phyloP scores from a whole-genome alignment of 768 basidiomycete species.

The Russula brevipes region DNA sequence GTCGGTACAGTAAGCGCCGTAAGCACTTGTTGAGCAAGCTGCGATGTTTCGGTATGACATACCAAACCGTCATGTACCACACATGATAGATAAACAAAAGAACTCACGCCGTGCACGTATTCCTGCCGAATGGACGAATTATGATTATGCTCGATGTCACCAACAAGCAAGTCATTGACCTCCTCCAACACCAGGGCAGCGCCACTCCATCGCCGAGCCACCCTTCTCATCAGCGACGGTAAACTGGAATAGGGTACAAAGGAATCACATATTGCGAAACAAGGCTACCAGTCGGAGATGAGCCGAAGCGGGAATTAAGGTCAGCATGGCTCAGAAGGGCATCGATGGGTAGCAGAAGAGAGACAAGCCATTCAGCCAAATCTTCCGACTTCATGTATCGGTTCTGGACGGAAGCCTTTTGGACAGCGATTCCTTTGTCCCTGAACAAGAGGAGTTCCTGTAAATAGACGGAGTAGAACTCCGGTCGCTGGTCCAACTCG shows the following conservation, averaged over 20 bases:
- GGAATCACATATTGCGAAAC: conserved; percentile 93
- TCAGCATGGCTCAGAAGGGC: conserved; percentile 70
- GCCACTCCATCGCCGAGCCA: conserved; percentile 70
- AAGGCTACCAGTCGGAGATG: conserved; percentile 57
- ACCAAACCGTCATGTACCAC: conserved; percentile 3
- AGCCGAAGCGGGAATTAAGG: conserved; percentile 53
- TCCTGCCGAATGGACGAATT: conserved; percentile 87
- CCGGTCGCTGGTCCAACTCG: conserved; percentile 66
- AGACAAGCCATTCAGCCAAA: conserved; percentile 82
- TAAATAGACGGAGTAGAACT: conserved; percentile 74
- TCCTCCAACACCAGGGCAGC: conserved; percentile 74
- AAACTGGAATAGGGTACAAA: conserved; percentile 83
- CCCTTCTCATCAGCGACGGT: conserved; percentile 49
- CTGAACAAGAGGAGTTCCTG: conserved; percentile 82
- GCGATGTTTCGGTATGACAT: conserved; percentile 73
- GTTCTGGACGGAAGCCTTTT: conserved; percentile 67
- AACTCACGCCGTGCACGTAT: conserved; percentile 65
- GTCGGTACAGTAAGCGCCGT: conserved; percentile 43
- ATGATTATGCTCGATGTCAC: conserved; percentile 91
- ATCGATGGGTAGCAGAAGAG: conserved; percentile 86
- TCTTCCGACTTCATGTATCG: conserved; percentile 70
- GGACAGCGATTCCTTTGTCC: conserved; percentile 88
- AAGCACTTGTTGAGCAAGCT: conserved; percentile 58
- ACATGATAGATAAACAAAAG: not conserved
- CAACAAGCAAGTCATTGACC: conserved; percentile 76